A percentile compares a stretch with the other conserved stretches of the same genome.
Conservation (phyloP, 2,329 filamentous ascomycete genomes). For the Penicillium sp. region DNA sequence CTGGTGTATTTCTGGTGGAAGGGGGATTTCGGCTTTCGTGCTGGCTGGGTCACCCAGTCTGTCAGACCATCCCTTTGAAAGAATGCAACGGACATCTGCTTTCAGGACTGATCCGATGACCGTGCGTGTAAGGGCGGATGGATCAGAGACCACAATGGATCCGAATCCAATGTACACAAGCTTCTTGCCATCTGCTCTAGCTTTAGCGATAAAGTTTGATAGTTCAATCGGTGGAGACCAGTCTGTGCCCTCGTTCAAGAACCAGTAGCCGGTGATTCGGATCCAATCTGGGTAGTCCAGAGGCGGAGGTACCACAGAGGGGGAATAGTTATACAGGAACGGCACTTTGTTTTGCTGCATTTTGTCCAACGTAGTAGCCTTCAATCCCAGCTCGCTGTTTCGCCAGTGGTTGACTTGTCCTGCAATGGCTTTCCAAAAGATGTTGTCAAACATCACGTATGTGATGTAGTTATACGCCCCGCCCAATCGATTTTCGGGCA, state of each 20-base stretch:
- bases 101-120: conserved; percentile 87
- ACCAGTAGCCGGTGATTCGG: conserved; percentile 96
- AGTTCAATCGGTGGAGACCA: conserved; percentile 76
- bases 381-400: conserved; percentile 71
- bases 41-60: conserved; percentile 60
- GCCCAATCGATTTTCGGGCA: conserved; percentile 88
- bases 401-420: conserved; percentile 92
- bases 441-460: conserved; percentile 92
- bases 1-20: conserved; percentile 76
- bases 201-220: conserved; percentile 74
- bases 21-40: conserved; percentile 60
- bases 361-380: conserved; percentile 78
- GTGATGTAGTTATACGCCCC: conserved; percentile 93
- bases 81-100: conserved; percentile 87
- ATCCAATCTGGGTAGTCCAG: conserved; percentile 98
- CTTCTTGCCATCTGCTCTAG: conserved; percentile 77
- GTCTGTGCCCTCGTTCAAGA: conserved; percentile 69
- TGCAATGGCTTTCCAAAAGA: conserved; percentile 93
- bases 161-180: conserved; percentile 96
- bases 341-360: conserved; percentile 97
- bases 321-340: conserved; percentile 96
- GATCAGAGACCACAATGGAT: conserved; percentile 89
- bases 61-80: conserved; percentile 97
- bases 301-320: conserved; percentile 87
- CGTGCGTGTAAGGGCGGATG: conserved; percentile 82